Conservation (phyloP, 176 grass and related monocot genomes). For the Themeda triandra region DNA sequence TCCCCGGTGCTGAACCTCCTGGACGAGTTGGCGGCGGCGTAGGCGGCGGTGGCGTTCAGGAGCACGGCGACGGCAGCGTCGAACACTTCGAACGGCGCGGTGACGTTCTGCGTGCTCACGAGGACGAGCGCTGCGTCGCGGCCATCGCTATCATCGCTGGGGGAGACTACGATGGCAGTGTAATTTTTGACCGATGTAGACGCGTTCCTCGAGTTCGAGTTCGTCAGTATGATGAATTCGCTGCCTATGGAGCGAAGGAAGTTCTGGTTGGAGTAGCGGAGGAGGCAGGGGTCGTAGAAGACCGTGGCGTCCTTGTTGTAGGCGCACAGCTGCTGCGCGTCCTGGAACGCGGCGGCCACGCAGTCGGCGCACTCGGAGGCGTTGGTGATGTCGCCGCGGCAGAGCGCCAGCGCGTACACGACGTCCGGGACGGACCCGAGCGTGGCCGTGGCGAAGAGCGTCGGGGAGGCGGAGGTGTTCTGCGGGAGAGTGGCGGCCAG, state of each 20-base stretch:
- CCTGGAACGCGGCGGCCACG: conserved; percentile 7
- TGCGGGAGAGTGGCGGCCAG: conserved; percentile 28
- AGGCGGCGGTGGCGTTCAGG: conserved; percentile 28
- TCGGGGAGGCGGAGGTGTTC: background rate
- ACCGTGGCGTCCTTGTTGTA: conserved; percentile 20
- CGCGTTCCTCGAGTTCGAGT: no score
- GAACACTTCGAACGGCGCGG: background rate
- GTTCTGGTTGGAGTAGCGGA: conserved; percentile 54
- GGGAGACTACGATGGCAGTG: no score
- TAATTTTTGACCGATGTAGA: no score
- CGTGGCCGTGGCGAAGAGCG: background rate
- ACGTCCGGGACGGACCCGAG: no score
- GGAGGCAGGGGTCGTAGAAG: conserved; percentile 49
- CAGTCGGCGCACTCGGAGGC: conserved; percentile 15
- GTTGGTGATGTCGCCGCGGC: conserved; percentile 35
- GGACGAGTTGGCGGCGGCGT: conserved; percentile 37
- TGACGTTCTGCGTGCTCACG: conserved; percentile 2
- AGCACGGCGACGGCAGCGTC: conserved; percentile 4
- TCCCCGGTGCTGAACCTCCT: conserved; percentile 34
- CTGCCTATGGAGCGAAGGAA: conserved; percentile 36
- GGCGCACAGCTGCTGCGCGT: conserved; percentile 14
- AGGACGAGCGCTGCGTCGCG: rapidly evolving
- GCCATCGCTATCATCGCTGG: no score
- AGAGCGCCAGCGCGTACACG: conserved; percentile 22
- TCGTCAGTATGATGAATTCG: no score